These are phyloP conservation scores for Protostelium mycophagum DNA, from an alignment of 78 protist genomes.

Conservation along the genomic window DNA sequence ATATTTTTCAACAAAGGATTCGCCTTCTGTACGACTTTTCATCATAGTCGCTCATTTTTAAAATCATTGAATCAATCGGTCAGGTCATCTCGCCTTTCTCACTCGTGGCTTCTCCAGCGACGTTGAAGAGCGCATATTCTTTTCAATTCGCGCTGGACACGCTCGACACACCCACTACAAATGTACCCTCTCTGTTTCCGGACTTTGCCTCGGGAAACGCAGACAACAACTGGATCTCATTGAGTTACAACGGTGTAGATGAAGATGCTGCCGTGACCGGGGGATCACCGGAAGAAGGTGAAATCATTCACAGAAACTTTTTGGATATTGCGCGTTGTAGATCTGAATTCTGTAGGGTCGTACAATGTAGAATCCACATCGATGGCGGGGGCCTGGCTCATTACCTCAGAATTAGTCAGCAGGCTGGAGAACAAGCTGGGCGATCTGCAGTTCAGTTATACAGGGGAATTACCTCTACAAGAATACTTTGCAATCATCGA, in stretches of 20 bases:
- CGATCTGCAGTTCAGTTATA: not conserved
- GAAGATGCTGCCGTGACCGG: not conserved
- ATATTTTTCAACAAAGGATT: too few species aligned
- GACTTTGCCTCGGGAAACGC: not conserved
- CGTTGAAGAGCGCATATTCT: not conserved
- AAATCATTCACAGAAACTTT: not conserved
- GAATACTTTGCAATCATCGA: conserved; percentile 23
- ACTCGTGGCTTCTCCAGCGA: not conserved
- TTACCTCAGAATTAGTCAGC: not conserved
- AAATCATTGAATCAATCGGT: too few species aligned
- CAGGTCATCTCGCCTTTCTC: too few species aligned
- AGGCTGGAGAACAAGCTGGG: not conserved
- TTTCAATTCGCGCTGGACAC: not conserved
- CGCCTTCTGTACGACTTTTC: too few species aligned
- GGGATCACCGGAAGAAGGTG: not conserved
- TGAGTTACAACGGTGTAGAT: not conserved
- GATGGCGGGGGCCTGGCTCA: not conserved
- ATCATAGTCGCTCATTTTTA: too few species aligned
- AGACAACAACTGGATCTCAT: not conserved
- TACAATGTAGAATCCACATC: not conserved
- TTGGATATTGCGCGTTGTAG: too few species aligned
- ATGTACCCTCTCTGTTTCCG: not conserved
- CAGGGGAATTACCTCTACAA: not conserved
- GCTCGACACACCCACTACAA: not conserved
- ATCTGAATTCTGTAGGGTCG: too few species aligned